These are phyloP conservation scores for Cetradonia linearis DNA, from an alignment of 495 filamentous ascomycete species.

Conservation along the genomic window DNA sequence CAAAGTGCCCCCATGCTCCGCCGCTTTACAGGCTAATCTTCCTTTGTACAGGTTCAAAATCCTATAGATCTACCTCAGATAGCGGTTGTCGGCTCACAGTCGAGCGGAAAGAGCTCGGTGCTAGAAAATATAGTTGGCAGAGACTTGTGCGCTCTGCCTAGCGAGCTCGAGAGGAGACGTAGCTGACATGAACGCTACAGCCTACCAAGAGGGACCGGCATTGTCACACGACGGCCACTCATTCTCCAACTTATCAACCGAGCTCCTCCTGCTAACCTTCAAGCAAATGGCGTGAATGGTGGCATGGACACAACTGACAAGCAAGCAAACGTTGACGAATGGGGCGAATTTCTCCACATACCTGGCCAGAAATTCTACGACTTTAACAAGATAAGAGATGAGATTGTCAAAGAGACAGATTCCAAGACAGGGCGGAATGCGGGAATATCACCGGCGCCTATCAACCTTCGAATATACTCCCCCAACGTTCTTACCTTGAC, in stretches of 20 bases:
- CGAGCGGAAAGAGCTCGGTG: constrained; percentile 99
- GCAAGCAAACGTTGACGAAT: constrained; percentile 86
- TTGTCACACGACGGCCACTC: constrained; percentile 91
- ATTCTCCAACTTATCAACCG: constrained; percentile 98
- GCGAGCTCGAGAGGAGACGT: constrained; percentile 12
- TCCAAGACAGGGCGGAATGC: constrained; percentile 90
- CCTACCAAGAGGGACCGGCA: constrained; percentile 93
- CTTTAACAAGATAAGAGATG: constrained; percentile 98
- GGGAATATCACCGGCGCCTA: constrained; percentile 92
- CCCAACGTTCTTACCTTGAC: constrained; percentile 97
- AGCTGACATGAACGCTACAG: constrained; percentile 38
- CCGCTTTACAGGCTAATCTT: constrained; percentile 14
- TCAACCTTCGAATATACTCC: constrained; percentile 95
- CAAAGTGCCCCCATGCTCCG: background rate
- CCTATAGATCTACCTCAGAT: constrained; percentile 99
- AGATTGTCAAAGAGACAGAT: constrained; percentile 95
- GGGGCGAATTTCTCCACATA: constrained; percentile 98
- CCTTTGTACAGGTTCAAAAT: constrained; percentile 65
- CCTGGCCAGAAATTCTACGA: constrained; percentile 97
- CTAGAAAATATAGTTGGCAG: constrained; percentile 97
- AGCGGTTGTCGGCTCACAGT: constrained; percentile 96
- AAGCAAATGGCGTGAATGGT: constrained; percentile 69
- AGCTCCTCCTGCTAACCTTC: constrained; percentile 38
- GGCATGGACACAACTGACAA: constrained; percentile 64
- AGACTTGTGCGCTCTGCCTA: constrained; percentile 69